These are phyloP conservation scores for Penicillium sp. DNA, from an alignment of 2,329 filamentous ascomycete species.

Conservation along the genomic window DNA sequence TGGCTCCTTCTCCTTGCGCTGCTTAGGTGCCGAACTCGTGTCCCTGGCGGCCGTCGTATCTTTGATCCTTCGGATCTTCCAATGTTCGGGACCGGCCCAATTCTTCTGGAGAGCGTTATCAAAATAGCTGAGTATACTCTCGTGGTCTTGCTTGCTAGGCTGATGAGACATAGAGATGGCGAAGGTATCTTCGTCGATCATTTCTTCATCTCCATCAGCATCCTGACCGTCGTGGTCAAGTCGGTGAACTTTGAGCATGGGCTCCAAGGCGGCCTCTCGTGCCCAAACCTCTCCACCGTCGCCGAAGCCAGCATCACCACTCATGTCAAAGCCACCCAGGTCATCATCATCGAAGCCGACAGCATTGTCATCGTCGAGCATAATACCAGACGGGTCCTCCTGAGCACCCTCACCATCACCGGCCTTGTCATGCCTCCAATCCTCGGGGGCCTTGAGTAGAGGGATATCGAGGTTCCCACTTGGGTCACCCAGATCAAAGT, in stretches of 20 bases:
- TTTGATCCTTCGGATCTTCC: constrained; percentile 95
- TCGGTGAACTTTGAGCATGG: constrained; percentile 77
- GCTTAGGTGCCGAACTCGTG: constrained; percentile 52
- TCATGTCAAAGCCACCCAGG: constrained; percentile 71
- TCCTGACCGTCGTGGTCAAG: constrained; percentile 56
- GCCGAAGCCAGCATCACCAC: constrained; percentile 78
- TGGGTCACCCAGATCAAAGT: constrained; percentile 85
- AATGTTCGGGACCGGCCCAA: constrained; percentile 97
- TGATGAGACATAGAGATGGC: constrained; percentile 76
- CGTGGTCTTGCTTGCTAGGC: constrained; percentile 71
- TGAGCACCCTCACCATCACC: constrained; percentile 57
- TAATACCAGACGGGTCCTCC: constrained; percentile 75
- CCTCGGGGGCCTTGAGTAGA: constrained; percentile 85
- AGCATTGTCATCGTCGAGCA: constrained; percentile 84
- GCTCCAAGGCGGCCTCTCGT: constrained; percentile 81
- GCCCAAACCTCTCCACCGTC: constrained; percentile 97
- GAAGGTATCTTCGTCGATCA: constrained; percentile 73
- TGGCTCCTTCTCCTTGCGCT: constrained; percentile 91
- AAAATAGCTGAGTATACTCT: constrained; percentile 97
- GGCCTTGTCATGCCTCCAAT: constrained; percentile 74
- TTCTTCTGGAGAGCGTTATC: constrained; percentile 96
- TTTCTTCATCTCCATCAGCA: constrained; percentile 57
- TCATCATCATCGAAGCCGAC: constrained; percentile 83
- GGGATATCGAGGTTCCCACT: constrained; percentile 86
- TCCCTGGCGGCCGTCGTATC: constrained; percentile 62